Evolutionary conservation across 78 protist genomes (phyloP).

Genomic region (Dictyostelium capitatum): DNA sequence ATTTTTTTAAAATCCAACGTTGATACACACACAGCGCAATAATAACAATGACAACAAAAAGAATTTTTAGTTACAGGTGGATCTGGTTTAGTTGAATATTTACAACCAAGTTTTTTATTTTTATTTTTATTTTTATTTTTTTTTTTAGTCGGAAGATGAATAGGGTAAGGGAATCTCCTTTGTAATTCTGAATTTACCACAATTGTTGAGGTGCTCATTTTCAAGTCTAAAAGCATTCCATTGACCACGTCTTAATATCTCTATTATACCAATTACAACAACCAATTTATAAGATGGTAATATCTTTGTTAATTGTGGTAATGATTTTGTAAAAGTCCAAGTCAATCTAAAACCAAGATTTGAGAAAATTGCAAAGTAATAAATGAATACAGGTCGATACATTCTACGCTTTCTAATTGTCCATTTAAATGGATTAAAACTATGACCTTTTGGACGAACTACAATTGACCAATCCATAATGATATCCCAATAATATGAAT

Average conservation of each 20-base stretch:
- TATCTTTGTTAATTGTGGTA: slow-evolving; percentile 37
- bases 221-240: slow-evolving; percentile 84
- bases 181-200: slow-evolving; percentile 75
- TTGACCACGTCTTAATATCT: slow-evolving; percentile 68
- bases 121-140: too few relatives aligned
- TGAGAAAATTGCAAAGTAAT: slow-evolving; percentile 77
- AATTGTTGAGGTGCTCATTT: slow-evolving; percentile 83
- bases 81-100: too few relatives aligned
- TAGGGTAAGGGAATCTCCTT: slow-evolving; percentile 81
- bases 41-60: too few relatives aligned
- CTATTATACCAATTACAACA: slow-evolving; percentile 56
- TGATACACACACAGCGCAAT: too few relatives aligned
- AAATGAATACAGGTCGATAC: slow-evolving; percentile 59
- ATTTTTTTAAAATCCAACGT: too few relatives aligned
- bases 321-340: slow-evolving; percentile 81
- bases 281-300: slow-evolving; percentile 61
- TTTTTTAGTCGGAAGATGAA: neutral
- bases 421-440: slow-evolving; percentile 42
- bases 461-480: slow-evolving; percentile 75
- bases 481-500: slow-evolving; percentile 71
- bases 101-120: too few relatives aligned
- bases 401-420: slow-evolving; percentile 66
- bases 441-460: slow-evolving; percentile 10
- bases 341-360: slow-evolving; percentile 72
- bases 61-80: too few relatives aligned